Percentiles rank a stretch among this genome's conserved stretches.
These are phyloP conservation scores for Cystoderma amianthinum DNA, from an alignment of 768 basidiomycete genomes.

Conservation along the genomic window DNA sequence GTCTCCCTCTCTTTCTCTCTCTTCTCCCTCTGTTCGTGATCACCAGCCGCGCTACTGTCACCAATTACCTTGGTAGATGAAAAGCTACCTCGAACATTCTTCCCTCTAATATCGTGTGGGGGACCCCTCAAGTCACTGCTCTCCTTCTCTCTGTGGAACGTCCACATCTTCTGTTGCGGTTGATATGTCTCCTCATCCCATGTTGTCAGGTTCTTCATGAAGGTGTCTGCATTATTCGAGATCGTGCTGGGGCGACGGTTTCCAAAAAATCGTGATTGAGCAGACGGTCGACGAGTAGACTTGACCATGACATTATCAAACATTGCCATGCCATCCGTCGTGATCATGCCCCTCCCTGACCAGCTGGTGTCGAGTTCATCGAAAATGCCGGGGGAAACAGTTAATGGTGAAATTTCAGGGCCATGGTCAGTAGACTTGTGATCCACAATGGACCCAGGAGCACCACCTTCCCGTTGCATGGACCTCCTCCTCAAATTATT, in stretches of 20 bases:
- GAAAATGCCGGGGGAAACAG: slow-evolving; percentile 12
- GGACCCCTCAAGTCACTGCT: slow-evolving; percentile 20
- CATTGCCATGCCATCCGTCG: slow-evolving; percentile 15
- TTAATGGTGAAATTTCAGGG: too few species aligned
- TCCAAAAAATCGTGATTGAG: neutral
- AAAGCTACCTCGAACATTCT: neutral
- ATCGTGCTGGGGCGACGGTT: slow-evolving; percentile 37
- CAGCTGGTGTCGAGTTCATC: slow-evolving; percentile 40
- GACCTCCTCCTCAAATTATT: slow-evolving; percentile 38
- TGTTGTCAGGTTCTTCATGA: slow-evolving; percentile 25
- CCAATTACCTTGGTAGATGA: slow-evolving; percentile 1
- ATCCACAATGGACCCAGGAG: slow-evolving; percentile 1
- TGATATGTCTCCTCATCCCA: slow-evolving; percentile 44
- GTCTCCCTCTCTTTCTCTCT: slow-evolving; percentile 17
- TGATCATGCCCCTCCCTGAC: slow-evolving; percentile 26
- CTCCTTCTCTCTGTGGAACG: slow-evolving; percentile 47
- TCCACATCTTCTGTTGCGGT: slow-evolving; percentile 44
- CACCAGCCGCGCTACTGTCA: slow-evolving; percentile 5
- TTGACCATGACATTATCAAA: neutral
- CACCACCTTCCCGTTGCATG: slow-evolving; percentile 13
- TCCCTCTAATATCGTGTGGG: neutral
- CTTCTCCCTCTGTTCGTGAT: slow-evolving; percentile 9
- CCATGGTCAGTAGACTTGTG: slow-evolving; percentile 7
- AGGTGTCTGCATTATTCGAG: slow-evolving; percentile 34
- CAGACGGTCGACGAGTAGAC: neutral